Evolutionary conservation across 345 rosid species (phyloP).

Genomic region (Salix caprea): DNA sequence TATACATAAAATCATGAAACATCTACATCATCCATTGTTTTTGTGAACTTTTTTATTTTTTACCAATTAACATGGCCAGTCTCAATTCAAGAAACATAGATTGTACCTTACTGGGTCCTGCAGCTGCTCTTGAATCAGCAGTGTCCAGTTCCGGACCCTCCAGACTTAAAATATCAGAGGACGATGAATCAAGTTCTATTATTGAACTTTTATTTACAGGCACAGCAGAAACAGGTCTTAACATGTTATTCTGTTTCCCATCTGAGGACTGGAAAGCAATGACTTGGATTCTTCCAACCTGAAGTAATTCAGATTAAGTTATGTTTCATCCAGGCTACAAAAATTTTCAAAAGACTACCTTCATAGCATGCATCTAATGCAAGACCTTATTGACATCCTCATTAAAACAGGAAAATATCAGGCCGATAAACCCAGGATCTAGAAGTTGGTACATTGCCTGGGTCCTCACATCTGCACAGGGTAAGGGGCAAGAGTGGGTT

Average conservation of each 20-base stretch:
- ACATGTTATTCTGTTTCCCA: slow-evolving; percentile 59
- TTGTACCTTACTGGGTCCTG: slow-evolving; percentile 51
- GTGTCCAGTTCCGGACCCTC: slow-evolving; percentile 61
- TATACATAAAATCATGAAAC: no score
- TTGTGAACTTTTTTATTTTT: no score
- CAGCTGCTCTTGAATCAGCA: slow-evolving; percentile 50
- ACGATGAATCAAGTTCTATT: slow-evolving; percentile 73
- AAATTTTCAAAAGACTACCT: not conserved
- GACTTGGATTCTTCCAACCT: slow-evolving; percentile 97
- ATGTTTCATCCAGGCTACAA: slow-evolving; percentile 16
- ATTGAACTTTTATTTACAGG: slow-evolving; percentile 51
- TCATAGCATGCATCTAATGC: slow-evolving; percentile 7
- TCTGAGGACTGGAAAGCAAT: slow-evolving; percentile 95
- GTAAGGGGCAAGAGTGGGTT: slow-evolving; percentile 5
- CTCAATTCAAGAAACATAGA: slow-evolving; percentile 3
- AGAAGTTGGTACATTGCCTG: slow-evolving; percentile 98
- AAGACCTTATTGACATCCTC: slow-evolving; percentile 84
- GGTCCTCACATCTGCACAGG: slow-evolving; percentile 85
- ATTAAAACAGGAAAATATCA: slow-evolving; percentile 90
- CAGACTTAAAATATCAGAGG: slow-evolving; percentile 46
- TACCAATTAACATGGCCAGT: not conserved
- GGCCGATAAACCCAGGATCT: slow-evolving; percentile 93
- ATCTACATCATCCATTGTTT: no score
- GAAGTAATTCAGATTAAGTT: slow-evolving; percentile 16
- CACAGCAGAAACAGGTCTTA: slow-evolving; percentile 43